Percentiles rank a stretch among this genome's conserved stretches.
Evolutionary conservation across 805 yeast species (phyloP).

Genomic region (Kodamaea fukazawae): DNA sequence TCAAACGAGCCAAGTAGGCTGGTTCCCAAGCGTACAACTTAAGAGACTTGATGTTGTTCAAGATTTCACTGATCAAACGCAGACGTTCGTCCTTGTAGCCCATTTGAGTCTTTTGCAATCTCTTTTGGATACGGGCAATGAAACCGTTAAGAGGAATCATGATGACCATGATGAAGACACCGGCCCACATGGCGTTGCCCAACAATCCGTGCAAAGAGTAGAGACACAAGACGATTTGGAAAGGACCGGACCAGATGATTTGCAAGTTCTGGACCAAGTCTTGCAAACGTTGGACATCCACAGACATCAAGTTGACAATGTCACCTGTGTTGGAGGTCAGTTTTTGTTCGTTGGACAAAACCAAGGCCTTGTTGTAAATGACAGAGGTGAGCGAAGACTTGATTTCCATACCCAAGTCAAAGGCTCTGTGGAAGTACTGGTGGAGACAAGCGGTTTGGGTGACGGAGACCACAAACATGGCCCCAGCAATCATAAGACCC

Average conservation of each 20-base stretch:
- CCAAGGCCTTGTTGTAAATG: constrained; percentile 66
- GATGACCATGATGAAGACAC: constrained; percentile 72
- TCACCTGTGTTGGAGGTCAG: constrained; percentile 82
- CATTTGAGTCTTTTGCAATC: constrained; percentile 83
- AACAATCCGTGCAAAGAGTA: constrained; percentile 66
- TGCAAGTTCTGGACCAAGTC: constrained; percentile 77
- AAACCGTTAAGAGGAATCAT: constrained; percentile 78
- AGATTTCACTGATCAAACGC: constrained; percentile 79
- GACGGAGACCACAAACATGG: constrained; percentile 75
- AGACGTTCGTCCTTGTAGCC: constrained; percentile 88
- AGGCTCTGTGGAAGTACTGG: constrained; percentile 73
- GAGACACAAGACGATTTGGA: constrained; percentile 77
- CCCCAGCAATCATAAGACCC: constrained; percentile 72
- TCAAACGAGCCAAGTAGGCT: constrained; percentile 73
- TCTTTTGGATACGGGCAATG: constrained; percentile 65
- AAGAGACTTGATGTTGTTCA: constrained; percentile 87
- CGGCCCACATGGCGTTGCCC: constrained; percentile 96
- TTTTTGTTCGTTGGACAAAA: constrained; percentile 68
- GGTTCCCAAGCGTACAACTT: constrained; percentile 95
- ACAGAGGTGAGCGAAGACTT: constrained; percentile 66
- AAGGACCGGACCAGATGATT: constrained; percentile 89
- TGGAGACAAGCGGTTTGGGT: constrained; percentile 74
- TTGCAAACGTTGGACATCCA: constrained; percentile 85
- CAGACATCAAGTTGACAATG: constrained; percentile 91
- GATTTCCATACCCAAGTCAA: constrained; percentile 74